A percentile compares a stretch with the other conserved stretches of the same genome.
These are phyloP conservation scores for Peterozyma xylosa DNA, from an alignment of 805 yeast genomes.

Conservation along the genomic window DNA sequence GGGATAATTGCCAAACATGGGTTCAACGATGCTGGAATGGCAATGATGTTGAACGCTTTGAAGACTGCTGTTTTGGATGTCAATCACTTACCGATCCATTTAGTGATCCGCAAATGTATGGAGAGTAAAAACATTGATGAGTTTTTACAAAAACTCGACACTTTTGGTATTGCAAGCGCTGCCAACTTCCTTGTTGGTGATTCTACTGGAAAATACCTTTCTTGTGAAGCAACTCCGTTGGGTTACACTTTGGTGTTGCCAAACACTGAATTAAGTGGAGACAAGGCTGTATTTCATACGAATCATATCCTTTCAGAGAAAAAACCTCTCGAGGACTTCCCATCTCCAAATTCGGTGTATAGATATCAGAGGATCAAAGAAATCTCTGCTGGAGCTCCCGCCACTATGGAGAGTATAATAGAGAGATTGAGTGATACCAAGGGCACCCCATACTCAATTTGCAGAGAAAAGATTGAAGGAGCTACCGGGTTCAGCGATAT, in stretches of 20 bases:
- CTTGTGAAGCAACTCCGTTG: constrained; percentile 16
- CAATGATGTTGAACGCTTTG: constrained; percentile 24
- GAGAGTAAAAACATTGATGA: constrained; percentile 17
- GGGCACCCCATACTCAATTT: constrained; percentile 14
- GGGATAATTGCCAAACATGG: constrained; percentile 29
- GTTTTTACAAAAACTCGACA: constrained; percentile 9
- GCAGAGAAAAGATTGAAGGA: constrained; percentile 10
- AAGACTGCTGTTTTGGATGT: constrained; percentile 18
- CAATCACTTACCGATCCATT: constrained; percentile 26
- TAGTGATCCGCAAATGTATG: constrained; percentile 25
- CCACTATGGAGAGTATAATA: constrained; percentile 12
- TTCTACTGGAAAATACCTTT: constrained; percentile 10
- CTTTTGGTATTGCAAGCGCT: constrained; percentile 16
- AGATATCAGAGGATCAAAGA: constrained; percentile 13
- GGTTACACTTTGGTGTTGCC: constrained; percentile 12
- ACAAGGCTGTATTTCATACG: constrained; percentile 16
- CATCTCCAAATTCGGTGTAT: constrained; percentile 12
- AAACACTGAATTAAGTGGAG: neutral
- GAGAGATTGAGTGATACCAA: constrained; percentile 14
- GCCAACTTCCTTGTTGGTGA: constrained; percentile 17
- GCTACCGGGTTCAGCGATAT: constrained; percentile 12
- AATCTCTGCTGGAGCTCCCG: constrained; percentile 10
- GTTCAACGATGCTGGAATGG: constrained; percentile 23
- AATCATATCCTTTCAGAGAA: constrained; percentile 13
- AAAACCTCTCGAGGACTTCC: constrained; percentile 7